Evolutionary conservation across 164 flowering plant species (phyloP).

Genomic region (Stephania cephalantha): DNA sequence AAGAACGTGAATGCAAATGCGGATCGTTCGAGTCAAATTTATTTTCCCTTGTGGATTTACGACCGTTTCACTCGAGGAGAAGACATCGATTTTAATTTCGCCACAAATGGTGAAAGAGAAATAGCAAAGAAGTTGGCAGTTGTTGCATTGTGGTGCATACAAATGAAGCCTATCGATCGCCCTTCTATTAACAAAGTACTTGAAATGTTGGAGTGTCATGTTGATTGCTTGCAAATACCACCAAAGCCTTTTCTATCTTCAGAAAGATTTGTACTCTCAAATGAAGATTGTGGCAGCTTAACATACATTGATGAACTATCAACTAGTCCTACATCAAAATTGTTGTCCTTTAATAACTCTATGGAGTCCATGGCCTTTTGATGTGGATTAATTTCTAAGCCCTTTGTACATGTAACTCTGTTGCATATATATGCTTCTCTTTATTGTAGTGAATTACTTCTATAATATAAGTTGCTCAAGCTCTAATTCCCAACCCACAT

Average conservation of each 20-base stretch:
- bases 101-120: neutral
- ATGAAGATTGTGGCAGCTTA: too few species aligned
- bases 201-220: neutral
- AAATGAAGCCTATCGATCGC: constrained; percentile 7
- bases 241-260: constrained; percentile 5
- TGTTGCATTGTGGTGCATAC: constrained; percentile 14
- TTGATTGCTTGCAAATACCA: constrained; percentile 1
- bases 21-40: neutral
- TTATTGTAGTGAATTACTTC: too few species aligned
- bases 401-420: too few species aligned
- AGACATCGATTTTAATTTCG: constrained; percentile 1
- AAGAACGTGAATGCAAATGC: neutral
- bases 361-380: too few species aligned
- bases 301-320: too few species aligned
- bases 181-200: constrained; percentile 9
- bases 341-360: too few species aligned
- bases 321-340: too few species aligned
- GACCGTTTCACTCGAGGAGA: neutral
- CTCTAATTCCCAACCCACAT: too few species aligned
- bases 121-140: constrained; percentile 6
- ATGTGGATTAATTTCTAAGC: too few species aligned
- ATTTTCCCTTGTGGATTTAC: constrained; percentile 14
- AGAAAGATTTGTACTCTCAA: too few species aligned
- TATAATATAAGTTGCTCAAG: too few species aligned
- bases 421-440: too few species aligned